Evolutionary conservation across 306 rosid species (phyloP), one percentile per base, ranked within the genome.

Genomic region (Inga laurina): DNA sequence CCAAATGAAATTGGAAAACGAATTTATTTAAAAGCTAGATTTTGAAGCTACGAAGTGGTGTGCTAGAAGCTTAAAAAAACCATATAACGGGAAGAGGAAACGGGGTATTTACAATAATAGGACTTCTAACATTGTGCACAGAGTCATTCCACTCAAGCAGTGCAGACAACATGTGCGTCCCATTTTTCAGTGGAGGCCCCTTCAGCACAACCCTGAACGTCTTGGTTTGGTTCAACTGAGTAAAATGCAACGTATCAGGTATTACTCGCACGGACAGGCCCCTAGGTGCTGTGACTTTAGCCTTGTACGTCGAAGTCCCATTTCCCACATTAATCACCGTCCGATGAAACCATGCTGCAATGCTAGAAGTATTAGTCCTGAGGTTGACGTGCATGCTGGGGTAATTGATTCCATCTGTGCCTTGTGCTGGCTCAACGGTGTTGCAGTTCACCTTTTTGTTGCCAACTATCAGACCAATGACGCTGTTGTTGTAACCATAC

Each of bases 321-420:
- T 13, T 67, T 19, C 96, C 97, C 32, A 96, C 97, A 27, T 92
- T 82, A 14, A 89, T 96, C 41, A 92, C 91, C 2, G 83, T 90
- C 56, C 98, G 82, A 62, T 81, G 34, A 84, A 90, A 96, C 52
- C 89, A 87, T 6, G 92, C 94, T 2, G 90, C 80, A 76, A 91
- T 80, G 11, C 37, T 49, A 3, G 90, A 82, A 39, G 59, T 68
- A 7, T 68, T 24, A 32, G 8, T n/a, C 7, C 1, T 7, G 14
- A 90, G 84, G 69, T 82, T 88, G 43, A 74, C 3, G 82, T 85
- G 90, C 95, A 95, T 88, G 71, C 87, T 81, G n/a, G 97, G 97
- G 90, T 93, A 95, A 89, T 93, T 93, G 82, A 95, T 84, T 61
- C 97, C 99, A 73, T 93, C 99, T 0, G 85, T 77, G 81, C 99